phyloP scores from a whole-genome alignment of 108 stramenopile species.

The Mayamaea pseudoterrestris region DNA sequence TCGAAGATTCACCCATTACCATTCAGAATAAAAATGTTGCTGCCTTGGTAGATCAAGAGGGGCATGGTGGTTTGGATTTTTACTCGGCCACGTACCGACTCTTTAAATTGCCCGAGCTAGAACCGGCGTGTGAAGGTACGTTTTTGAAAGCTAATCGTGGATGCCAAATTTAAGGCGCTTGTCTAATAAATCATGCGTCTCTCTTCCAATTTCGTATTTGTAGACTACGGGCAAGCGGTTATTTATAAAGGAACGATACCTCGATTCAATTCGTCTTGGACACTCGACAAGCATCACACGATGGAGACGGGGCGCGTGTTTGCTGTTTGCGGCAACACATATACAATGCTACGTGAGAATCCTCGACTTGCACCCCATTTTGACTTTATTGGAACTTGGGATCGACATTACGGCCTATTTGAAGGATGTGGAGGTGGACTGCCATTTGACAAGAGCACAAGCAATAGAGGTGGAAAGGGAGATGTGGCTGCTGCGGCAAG shows the following conservation, averaged over 20 bases:
- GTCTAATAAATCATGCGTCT: no score
- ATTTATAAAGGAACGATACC: constrained; percentile 94
- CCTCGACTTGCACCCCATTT: constrained; percentile 75
- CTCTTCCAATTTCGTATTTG: no score
- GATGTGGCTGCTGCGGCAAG: no score
- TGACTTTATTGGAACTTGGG: constrained; percentile 78
- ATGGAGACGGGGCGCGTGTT: constrained; percentile 84
- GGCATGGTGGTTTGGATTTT: constrained; percentile 76
- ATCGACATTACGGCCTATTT: constrained; percentile 84
- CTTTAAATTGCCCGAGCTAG: constrained; percentile 77
- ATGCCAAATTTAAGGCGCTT: no score
- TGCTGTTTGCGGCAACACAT: constrained; percentile 95
- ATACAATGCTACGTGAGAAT: constrained; percentile 72
- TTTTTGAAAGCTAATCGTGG: no score
- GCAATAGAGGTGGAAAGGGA: no score
- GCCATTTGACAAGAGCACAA: no score
- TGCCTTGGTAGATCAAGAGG: constrained; percentile 45
- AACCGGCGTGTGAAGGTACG: constrained; percentile 92
- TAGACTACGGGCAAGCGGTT: constrained; percentile 22
- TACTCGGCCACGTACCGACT: constrained; percentile 91
- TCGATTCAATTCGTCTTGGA: constrained; percentile 62
- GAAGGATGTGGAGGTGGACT: constrained; percentile 72
- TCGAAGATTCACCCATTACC: constrained; percentile 85
- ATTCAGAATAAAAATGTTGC: constrained; percentile 69
- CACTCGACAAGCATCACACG: constrained; percentile 86